phyloP scores from a whole-genome alignment of 1,139 yeast species.

The Pneumocystis jirovecii region DNA sequence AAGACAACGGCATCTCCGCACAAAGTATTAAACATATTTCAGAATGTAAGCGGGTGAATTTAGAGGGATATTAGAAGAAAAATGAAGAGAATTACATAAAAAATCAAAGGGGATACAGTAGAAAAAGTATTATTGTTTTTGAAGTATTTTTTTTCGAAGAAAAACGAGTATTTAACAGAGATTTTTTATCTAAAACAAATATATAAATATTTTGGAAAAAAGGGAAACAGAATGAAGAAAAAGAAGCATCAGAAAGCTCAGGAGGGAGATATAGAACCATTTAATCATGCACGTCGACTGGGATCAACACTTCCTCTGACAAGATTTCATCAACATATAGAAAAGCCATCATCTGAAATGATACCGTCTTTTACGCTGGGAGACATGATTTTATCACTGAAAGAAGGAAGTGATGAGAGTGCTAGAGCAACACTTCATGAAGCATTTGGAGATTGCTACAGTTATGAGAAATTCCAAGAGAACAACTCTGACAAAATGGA shows the following conservation, averaged over 20 bases:
- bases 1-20: background rate
- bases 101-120: background rate
- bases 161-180: background rate
- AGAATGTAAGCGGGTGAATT: background rate
- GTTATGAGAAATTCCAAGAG: background rate
- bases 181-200: background rate
- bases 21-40: background rate
- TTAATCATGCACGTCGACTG: background rate
- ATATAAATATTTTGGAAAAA: background rate
- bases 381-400: background rate
- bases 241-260: background rate
- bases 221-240: background rate
- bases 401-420: background rate
- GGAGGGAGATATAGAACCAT: background rate
- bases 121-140: background rate
- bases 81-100: background rate
- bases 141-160: background rate
- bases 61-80: background rate
- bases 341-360: background rate
- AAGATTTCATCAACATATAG: background rate
- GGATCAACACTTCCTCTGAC: background rate
- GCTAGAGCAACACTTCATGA: background rate
- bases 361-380: background rate
- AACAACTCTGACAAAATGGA: background rate
- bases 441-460: background rate